These are phyloP conservation scores for Hirschioporus abietinus DNA, from an alignment of 768 basidiomycete species.

Conservation along the genomic window DNA sequence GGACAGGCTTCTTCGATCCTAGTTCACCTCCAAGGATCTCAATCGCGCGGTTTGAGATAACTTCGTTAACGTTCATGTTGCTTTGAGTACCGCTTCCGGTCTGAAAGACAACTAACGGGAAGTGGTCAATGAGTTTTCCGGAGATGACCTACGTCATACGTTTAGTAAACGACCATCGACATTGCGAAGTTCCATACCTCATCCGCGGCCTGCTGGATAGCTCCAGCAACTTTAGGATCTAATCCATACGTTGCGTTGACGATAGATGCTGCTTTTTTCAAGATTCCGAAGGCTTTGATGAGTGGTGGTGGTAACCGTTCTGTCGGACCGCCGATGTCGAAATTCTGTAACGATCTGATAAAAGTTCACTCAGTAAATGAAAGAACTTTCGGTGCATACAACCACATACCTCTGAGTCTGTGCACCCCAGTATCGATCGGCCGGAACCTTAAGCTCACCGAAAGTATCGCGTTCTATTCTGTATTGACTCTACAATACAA, in stretches of 20 bases:
- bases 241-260: constrained; percentile 90
- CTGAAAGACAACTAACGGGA: constrained; percentile 98
- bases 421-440: constrained; percentile 93
- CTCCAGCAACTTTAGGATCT: constrained; percentile 79
- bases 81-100: constrained; percentile 98
- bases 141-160: constrained; percentile 75
- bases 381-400: constrained; percentile 5
- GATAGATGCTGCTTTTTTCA: constrained; percentile 94
- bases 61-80: constrained; percentile 99
- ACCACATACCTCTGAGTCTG: constrained; percentile 83
- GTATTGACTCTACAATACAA: constrained; percentile 29
- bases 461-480: constrained; percentile 92
- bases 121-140: constrained; percentile 90
- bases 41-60: constrained; percentile 97
- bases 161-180: background rate
- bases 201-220: constrained; percentile 90
- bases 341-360: constrained; percentile 86
- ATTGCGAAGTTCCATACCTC: constrained; percentile 49
- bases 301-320: constrained; percentile 93
- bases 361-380: background rate
- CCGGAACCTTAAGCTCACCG: constrained; percentile 87
- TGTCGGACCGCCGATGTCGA: constrained; percentile 93
- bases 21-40: constrained; percentile 93
- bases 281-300: constrained; percentile 94
- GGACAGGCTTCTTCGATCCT: constrained; percentile 95